Evolutionary conservation across 2,329 filamentous ascomycete genomes (phyloP).

Genomic region (Cercospora brassicicola): DNA sequence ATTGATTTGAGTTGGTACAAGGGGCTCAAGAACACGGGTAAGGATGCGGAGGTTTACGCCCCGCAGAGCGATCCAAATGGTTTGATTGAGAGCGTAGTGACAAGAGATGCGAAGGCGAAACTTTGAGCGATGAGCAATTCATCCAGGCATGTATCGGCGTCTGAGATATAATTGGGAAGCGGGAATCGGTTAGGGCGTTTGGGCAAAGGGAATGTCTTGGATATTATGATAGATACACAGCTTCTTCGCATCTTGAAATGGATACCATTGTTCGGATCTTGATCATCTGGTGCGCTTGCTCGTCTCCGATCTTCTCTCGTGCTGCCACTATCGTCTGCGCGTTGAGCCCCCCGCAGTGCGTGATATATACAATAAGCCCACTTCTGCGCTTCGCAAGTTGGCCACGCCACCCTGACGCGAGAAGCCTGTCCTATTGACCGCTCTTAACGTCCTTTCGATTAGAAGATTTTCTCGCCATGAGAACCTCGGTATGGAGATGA

Average conservation of each 20-base stretch:
- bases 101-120: constrained; percentile 50
- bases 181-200: neutral
- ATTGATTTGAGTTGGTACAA: constrained; percentile 97
- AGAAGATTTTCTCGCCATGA: neutral
- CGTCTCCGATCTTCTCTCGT: neutral
- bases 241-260: neutral
- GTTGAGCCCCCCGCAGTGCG: neutral
- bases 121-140: constrained; percentile 18
- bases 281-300: too few species aligned
- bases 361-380: neutral
- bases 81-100: constrained; percentile 89
- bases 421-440: neutral
- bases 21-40: constrained; percentile 88
- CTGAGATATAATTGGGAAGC: neutral
- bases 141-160: neutral
- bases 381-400: neutral
- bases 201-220: neutral
- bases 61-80: constrained; percentile 93
- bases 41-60: constrained; percentile 91
- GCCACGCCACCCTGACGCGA: neutral
- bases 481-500: neutral
- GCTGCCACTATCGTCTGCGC: neutral
- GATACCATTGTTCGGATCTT: neutral
- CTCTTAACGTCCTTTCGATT: neutral
- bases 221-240: neutral